phyloP scores from a whole-genome alignment of 2,329 filamentous ascomycete species.

The Mycosphaerella sp. region DNA sequence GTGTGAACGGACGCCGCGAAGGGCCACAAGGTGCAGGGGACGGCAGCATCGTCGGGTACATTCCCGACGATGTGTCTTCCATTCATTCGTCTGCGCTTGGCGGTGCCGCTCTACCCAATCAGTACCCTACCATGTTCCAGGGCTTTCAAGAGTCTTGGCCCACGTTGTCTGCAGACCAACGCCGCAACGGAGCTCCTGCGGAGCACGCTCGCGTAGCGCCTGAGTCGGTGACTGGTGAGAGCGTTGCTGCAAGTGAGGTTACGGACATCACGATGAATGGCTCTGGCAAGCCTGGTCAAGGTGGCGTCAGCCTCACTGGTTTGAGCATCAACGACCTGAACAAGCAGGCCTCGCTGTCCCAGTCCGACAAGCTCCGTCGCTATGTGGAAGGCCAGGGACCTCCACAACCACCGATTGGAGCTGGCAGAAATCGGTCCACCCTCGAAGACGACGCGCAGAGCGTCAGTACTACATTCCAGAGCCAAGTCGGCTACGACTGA shows the following conservation, averaged over 20 bases:
- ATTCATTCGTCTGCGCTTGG: slow-evolving; percentile 90
- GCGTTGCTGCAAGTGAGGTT: slow-evolving; percentile 82
- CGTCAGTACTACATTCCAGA: slow-evolving; percentile 92
- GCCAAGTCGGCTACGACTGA: slow-evolving; percentile 58
- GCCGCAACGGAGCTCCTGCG: slow-evolving; percentile 54
- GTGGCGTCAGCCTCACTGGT: slow-evolving; percentile 83
- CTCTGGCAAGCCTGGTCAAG: slow-evolving; percentile 48
- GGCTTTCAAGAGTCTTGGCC: slow-evolving; percentile 91
- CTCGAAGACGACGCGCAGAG: slow-evolving; percentile 82
- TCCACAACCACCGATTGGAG: slow-evolving; percentile 47
- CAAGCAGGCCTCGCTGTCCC: slow-evolving; percentile 68
- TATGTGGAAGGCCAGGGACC: slow-evolving; percentile 68
- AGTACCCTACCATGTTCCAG: slow-evolving; percentile 93
- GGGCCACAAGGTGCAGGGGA: slow-evolving; percentile 58
- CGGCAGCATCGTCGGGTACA: slow-evolving; percentile 88
- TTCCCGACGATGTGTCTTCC: slow-evolving; percentile 93
- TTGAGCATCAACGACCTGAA: slow-evolving; percentile 65
- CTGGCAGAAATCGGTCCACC: slow-evolving; percentile 52
- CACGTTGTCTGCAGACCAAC: slow-evolving; percentile 58
- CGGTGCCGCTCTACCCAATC: slow-evolving; percentile 60
- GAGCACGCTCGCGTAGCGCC: slow-evolving; percentile 26
- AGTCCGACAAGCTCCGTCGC: slow-evolving; percentile 86
- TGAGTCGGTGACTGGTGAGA: slow-evolving; percentile 78
- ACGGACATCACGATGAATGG: slow-evolving; percentile 77
- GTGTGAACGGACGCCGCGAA: slow-evolving; percentile 47